Evolutionary conservation across 2,329 filamentous ascomycete genomes (phyloP).

Genomic region (Ophiocordyceps camponoti-floridani): DNA sequence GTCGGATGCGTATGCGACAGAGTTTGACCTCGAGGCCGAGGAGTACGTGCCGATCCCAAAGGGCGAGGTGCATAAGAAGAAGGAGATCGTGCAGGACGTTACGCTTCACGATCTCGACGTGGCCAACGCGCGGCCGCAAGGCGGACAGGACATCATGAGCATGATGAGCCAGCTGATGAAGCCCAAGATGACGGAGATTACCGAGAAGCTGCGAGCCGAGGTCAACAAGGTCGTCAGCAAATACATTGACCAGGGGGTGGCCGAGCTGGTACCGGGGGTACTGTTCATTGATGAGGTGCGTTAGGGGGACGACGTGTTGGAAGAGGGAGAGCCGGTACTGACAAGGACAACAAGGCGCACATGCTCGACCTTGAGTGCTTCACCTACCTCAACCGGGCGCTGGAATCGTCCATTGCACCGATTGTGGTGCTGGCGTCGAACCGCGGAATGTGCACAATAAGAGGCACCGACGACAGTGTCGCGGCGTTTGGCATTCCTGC

Average conservation of each 20-base stretch:
- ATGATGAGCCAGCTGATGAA: slow-evolving; percentile 99
- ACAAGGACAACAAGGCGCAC: slow-evolving; percentile 71
- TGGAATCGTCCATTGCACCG: slow-evolving; percentile 85
- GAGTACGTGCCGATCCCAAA: slow-evolving; percentile 98
- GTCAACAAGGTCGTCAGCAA: slow-evolving; percentile 99
- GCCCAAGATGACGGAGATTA: slow-evolving; percentile 98
- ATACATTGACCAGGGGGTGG: slow-evolving; percentile 96
- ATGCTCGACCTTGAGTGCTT: slow-evolving; percentile 99
- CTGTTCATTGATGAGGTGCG: slow-evolving; percentile 93
- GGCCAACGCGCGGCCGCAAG: slow-evolving; percentile 86
- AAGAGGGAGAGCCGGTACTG: background rate
- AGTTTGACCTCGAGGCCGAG: slow-evolving; percentile 96
- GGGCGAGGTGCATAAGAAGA: slow-evolving; percentile 99
- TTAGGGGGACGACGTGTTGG: too few relatives aligned
- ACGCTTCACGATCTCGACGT: slow-evolving; percentile 93
- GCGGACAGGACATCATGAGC: slow-evolving; percentile 98
- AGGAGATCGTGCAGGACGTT: slow-evolving; percentile 98
- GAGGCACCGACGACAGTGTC: slow-evolving; percentile 64
- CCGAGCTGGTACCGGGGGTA: slow-evolving; percentile 93
- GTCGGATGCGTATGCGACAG: slow-evolving; percentile 92
- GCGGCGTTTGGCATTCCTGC: slow-evolving; percentile 88
- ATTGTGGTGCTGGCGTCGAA: slow-evolving; percentile 97
- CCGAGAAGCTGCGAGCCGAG: slow-evolving; percentile 84
- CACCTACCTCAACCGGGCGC: slow-evolving; percentile 94
- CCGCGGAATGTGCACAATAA: slow-evolving; percentile 82